Conservation (phyloP, 2,329 filamentous ascomycete genomes). For the Penicillium sp. region DNA sequence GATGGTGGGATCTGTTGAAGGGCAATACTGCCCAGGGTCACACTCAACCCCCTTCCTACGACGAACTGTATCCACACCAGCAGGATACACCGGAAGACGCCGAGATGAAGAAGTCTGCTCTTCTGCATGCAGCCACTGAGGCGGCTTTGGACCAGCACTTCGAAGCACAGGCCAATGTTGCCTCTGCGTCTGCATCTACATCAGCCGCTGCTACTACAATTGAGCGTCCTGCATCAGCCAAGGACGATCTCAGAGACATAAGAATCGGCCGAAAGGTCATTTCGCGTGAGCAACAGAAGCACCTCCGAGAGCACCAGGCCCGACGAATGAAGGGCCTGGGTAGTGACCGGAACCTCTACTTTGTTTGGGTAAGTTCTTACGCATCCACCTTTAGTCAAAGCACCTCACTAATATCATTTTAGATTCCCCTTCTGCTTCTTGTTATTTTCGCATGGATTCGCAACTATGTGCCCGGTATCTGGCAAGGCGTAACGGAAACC, state of each 20-base stretch:
- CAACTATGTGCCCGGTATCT: conserved; percentile 43
- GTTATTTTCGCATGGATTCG: conserved; percentile 47
- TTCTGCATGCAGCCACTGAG: conserved; percentile 44
- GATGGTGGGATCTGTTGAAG: conserved; percentile 69
- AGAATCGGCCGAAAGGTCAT: conserved; percentile 44
- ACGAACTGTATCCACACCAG: conserved; percentile 68
- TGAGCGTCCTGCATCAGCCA: conserved; percentile 24
- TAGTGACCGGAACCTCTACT: conserved; percentile 53
- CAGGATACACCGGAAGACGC: conserved; percentile 34
- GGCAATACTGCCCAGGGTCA: conserved; percentile 47
- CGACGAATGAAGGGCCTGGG: conserved; percentile 49
- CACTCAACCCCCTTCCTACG: conserved; percentile 69
- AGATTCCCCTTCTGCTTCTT: conserved; percentile 49
- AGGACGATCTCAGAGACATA: conserved; percentile 41
- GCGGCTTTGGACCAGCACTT: conserved; percentile 47
- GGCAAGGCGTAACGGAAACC: conserved; percentile 38
- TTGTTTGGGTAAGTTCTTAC: conserved; percentile 50
- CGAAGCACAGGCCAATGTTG: conserved; percentile 32
- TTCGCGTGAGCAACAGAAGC: conserved; percentile 47
- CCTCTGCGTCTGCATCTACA: conserved; percentile 14
- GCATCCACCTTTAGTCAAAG: neutral
- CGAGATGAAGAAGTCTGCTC: conserved; percentile 45
- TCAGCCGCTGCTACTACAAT: conserved; percentile 7
- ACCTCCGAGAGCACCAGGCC: conserved; percentile 47
- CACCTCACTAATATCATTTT: conserved; percentile 20